Percentiles rank a stretch among this genome's conserved stretches.
phyloP scores from a whole-genome alignment of 1,284 basidiomycete species.

The Rhodotorula sp. region DNA sequence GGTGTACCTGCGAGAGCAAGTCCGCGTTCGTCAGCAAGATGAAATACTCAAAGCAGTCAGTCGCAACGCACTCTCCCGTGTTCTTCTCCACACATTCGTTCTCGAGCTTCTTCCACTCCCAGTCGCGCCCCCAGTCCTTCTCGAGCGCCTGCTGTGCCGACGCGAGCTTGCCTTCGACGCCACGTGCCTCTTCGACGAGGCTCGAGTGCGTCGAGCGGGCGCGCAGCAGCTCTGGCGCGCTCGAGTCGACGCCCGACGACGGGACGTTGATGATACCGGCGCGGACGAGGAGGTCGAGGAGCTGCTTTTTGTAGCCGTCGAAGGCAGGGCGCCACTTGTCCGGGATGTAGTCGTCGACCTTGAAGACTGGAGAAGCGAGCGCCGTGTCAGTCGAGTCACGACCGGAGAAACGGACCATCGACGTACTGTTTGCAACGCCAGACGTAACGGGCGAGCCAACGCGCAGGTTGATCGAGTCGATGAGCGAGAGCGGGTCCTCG shows the following conservation, averaged over 20 bases:
- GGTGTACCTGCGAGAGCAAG: slow-evolving; percentile 66
- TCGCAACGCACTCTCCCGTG: slow-evolving; percentile 74
- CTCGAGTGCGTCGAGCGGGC: slow-evolving; percentile 59
- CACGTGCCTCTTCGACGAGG: slow-evolving; percentile 56
- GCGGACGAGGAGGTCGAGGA: slow-evolving; percentile 66
- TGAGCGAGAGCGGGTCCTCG: slow-evolving; percentile 69
- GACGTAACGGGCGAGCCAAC: slow-evolving; percentile 20
- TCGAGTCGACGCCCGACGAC: slow-evolving; percentile 4
- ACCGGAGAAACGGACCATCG: not conserved
- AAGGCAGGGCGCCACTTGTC: slow-evolving; percentile 76
- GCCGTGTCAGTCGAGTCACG: not conserved
- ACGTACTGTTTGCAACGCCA: slow-evolving; percentile 33
- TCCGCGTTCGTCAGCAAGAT: not conserved
- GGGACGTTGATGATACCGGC: slow-evolving; percentile 61
- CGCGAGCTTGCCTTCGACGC: slow-evolving; percentile 59
- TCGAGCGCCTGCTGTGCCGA: slow-evolving; percentile 58
- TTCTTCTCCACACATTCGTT: slow-evolving; percentile 76
- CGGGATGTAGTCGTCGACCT: slow-evolving; percentile 81
- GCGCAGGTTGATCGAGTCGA: slow-evolving; percentile 37
- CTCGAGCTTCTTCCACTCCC: slow-evolving; percentile 95
- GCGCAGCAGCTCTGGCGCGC: slow-evolving; percentile 46
- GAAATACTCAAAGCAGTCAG: not conserved
- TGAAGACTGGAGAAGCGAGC: slow-evolving; percentile 63
- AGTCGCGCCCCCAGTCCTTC: slow-evolving; percentile 73
- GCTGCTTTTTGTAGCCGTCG: slow-evolving; percentile 65